Base-by-base conservation (phyloP, 1,139 yeast genomes). In the Insectozyma bohioensis region DNA sequence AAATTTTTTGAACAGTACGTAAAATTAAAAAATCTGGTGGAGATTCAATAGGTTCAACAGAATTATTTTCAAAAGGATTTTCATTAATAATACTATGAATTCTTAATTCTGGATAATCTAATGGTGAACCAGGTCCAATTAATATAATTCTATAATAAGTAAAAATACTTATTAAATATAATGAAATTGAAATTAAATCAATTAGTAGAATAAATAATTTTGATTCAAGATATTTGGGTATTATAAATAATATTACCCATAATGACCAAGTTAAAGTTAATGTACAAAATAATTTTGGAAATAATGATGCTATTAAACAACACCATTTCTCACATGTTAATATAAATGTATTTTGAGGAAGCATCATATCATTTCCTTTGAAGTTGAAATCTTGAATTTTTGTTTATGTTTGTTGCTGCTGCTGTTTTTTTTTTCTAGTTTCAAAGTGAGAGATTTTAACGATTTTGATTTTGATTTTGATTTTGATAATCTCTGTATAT, bases 81-180 rank as follows among this genome's bases (percentile, higher is more conserved):
- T 38, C 42, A 6, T 33, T 22, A n/a, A 22, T 16, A 2, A 30
- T n/a, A 20, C 18, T 12, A 10, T 22, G 18, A 7, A 36, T 38
- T 23, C 28, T 32, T 13, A 35, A 33, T 28, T 40, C 36, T 7
- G 36, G 35, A 34, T 51, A 65, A 33, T 64, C 70, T 19, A 49
- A 42, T 0, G 92, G 88, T 13, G 81, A 75, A 0, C 90, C 90
- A 0, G 88, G 77, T 0, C 95, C 95, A 1, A 58, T 58, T 2
- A 34, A 16, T 4, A 85, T 69, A 4, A 82, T 75, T 48, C 67
- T 59, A 48, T 62, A 74, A 50, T 85, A 85, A 2, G 84, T 47
- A 18, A 54, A 52, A 3, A 62, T 36, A 37, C 63, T 49, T 17
- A 64, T 39, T 9, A 28, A 33, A 35, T 54, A 63, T 29, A 63